Base-by-base conservation (phyloP, 768 basidiomycete species). In the Termitomyces eurrhizus region DNA sequence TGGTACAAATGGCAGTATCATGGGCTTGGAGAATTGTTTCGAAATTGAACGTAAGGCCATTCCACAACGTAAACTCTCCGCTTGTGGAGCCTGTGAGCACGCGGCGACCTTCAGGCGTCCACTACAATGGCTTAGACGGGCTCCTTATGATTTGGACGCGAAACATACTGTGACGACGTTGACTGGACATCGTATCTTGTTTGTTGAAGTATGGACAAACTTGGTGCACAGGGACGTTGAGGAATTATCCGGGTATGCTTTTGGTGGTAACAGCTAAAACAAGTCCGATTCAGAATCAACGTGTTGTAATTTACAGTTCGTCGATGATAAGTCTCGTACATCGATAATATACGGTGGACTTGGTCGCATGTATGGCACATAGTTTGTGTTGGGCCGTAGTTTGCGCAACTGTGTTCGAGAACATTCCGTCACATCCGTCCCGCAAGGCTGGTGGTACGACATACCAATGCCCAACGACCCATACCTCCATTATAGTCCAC, bases 11-110 rank as follows among this genome's bases (percentile, higher is more conserved):
- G 42, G 94, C 91, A 2, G 90, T 88, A 69, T 99, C 97, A 74
- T 99, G 97, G 1, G 95, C 96, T 75, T 98, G 96, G n/a, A 98
- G 84, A 66, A 99, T 98, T 0, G 96, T 97, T 74, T 99, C 97
- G 69, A 98, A 99, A 76, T 98, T 99, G 86, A 98, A 99, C 0
- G 97, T 98, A 26, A 96, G 81, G 32, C 96, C 96, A 66, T 99
- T 99, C 97, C 97, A 98, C 7, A 98, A 83, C 1, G 96, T 98
- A 74, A 99, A 98, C 75, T 98, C 97, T 50, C 97, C 97, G 63
- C 90, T 93, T 24, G 95, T 94, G 12, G 95, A 95, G 18, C 97
- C 97, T 3, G 97, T 98, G 51, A 98, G 77, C 24, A 98, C 81
- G 2, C 97, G 87, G 36, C 97, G 84, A 58, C 89, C 94, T 76